Evolutionary conservation across 1,284 basidiomycete genomes (phyloP).

Genomic region (Anthracocystis walkeri): DNA sequence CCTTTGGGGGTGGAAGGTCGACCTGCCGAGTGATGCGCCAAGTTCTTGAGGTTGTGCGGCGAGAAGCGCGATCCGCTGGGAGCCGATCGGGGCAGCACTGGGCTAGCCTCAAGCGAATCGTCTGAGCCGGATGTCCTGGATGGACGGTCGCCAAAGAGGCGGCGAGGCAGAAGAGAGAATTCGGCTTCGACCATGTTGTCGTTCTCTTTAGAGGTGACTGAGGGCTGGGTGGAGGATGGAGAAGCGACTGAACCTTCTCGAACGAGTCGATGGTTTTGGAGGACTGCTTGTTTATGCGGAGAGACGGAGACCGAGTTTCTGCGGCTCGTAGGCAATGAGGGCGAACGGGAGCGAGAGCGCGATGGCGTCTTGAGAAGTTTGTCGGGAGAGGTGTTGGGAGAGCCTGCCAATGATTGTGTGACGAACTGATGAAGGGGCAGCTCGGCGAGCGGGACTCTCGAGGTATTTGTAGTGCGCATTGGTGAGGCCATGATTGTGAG

Average conservation of each 20-base stretch:
- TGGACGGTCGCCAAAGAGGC: conserved; percentile 23
- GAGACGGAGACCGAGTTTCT: conserved; percentile 39
- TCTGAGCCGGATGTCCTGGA: conserved; percentile 9
- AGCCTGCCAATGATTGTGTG: conserved; percentile 31
- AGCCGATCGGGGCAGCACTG: conserved; percentile 8
- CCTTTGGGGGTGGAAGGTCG: conserved; percentile 35
- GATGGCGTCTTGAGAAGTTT: conserved; percentile 41
- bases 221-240: conserved; percentile 18
- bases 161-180: conserved; percentile 17
- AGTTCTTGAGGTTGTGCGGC: conserved; percentile 33
- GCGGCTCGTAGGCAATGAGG: conserved; percentile 33
- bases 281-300: conserved; percentile 44
- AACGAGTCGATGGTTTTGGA: conserved; percentile 40
- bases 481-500: conserved; percentile 20
- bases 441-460: conserved; percentile 33
- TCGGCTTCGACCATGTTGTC: conserved; percentile 27
- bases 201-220: neutral
- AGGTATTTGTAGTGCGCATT: conserved; percentile 11
- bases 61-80: conserved; percentile 29
- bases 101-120: conserved; percentile 29
- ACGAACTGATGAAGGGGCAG: conserved; percentile 45
- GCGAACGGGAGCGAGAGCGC: conserved; percentile 40
- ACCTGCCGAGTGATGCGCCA: conserved; percentile 29
- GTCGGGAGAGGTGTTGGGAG: conserved; percentile 23
- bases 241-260: conserved; percentile 38